These are phyloP conservation scores for Biancaea sappan DNA, from an alignment of 306 rosid genomes.

Conservation along the genomic window DNA sequence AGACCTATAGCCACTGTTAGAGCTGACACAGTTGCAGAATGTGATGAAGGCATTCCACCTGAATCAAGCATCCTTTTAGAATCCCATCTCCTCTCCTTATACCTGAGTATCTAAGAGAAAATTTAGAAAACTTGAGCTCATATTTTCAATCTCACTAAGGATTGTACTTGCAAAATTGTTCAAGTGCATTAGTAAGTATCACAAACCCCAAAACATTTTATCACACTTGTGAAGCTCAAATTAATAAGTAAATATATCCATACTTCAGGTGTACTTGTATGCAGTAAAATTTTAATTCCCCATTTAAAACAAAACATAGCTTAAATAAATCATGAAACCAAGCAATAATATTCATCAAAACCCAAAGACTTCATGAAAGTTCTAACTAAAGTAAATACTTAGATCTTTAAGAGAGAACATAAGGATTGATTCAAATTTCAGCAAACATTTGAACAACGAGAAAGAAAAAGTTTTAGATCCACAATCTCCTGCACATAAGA, in stretches of 20 bases:
- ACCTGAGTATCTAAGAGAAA: constrained; percentile 66
- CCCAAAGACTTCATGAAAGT: not conserved
- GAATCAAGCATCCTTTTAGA: constrained; percentile 83
- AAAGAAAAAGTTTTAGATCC: not conserved
- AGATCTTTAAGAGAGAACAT: not conserved
- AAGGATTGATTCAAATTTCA: not conserved
- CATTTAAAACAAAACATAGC: constrained; percentile 6
- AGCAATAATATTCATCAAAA: not conserved
- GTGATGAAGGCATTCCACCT: constrained; percentile 95
- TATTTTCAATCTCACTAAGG: not conserved
- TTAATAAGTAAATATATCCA: not conserved
- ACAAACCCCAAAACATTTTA: not conserved
- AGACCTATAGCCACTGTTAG: constrained; percentile 69
- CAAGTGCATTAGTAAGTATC: not conserved
- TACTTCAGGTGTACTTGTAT: too few relatives aligned
- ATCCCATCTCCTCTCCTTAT: constrained; percentile 91
- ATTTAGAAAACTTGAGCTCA: constrained; percentile 31
- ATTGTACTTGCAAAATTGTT: not conserved
- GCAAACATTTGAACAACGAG: not conserved
- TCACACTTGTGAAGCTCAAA: not conserved
- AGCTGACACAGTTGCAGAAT: constrained; percentile 86
- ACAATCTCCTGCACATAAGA: not conserved
- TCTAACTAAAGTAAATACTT: not conserved
- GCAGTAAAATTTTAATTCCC: constrained; percentile 1
- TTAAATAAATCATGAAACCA: constrained; percentile 9